phyloP scores from a whole-genome alignment of 768 basidiomycete genomes.

The Pseudohyphozyma bogoriensis region DNA sequence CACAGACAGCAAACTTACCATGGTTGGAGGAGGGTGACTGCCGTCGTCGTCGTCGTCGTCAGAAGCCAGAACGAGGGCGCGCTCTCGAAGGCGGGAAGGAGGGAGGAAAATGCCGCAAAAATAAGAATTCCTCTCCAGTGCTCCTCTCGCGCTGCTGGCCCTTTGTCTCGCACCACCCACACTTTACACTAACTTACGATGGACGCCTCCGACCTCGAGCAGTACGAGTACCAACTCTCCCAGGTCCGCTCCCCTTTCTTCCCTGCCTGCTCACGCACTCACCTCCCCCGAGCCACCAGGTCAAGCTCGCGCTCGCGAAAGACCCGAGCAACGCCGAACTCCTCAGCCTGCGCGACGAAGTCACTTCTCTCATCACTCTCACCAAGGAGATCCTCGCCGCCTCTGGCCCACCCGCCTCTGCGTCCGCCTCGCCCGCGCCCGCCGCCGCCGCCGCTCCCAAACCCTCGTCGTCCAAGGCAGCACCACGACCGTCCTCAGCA shows the following conservation, averaged over 20 bases:
- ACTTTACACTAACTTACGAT: too few species aligned
- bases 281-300: constrained; percentile 60
- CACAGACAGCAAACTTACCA: too few species aligned
- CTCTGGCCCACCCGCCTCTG: constrained; percentile 49
- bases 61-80: too few species aligned
- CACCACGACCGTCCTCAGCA: not conserved
- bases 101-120: too few species aligned
- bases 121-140: too few species aligned
- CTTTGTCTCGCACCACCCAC: too few species aligned
- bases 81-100: too few species aligned
- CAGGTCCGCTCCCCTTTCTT: not conserved
- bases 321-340: constrained; percentile 70
- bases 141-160: too few species aligned
- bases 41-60: too few species aligned
- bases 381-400: constrained; percentile 49
- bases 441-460: constrained; percentile 34
- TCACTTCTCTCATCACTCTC: constrained; percentile 72
- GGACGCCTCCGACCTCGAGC: not conserved
- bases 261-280: constrained; percentile 1
- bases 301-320: constrained; percentile 62
- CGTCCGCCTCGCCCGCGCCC: constrained; percentile 44
- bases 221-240: not conserved
- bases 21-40: too few species aligned
- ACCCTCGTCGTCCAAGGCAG: constrained; percentile 5
- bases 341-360: constrained; percentile 59